Evolutionary conservation across 257 asterid genomes (phyloP).

Genomic region (Verbena officinalis): DNA sequence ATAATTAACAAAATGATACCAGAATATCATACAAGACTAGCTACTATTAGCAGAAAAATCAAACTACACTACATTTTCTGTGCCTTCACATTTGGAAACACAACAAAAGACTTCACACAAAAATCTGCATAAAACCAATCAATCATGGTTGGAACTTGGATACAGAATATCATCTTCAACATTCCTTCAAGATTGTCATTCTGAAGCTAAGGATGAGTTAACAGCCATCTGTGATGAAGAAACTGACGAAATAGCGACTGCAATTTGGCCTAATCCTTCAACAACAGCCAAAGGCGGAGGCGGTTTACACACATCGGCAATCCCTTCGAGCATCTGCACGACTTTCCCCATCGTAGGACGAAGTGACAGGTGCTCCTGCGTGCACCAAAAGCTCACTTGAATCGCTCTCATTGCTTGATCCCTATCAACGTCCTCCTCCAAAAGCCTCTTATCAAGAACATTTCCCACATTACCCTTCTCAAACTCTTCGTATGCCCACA

Average conservation of each 20-base stretch:
- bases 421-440: slow-evolving; percentile 47
- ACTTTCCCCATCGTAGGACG: slow-evolving; percentile 78
- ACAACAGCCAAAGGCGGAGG: slow-evolving; percentile 49
- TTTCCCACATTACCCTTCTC: slow-evolving; percentile 57
- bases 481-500: slow-evolving; percentile 76
- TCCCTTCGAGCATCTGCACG: slow-evolving; percentile 81
- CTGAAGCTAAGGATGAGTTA: slow-evolving; percentile 35
- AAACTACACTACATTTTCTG: background rate
- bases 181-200: background rate
- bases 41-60: background rate
- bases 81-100: background rate
- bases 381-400: slow-evolving; percentile 80
- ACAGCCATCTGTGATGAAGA: slow-evolving; percentile 46
- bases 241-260: slow-evolving; percentile 31
- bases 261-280: slow-evolving; percentile 41
- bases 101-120: background rate
- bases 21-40: background rate
- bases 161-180: too few species aligned
- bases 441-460: slow-evolving; percentile 52
- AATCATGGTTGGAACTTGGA: too few species aligned
- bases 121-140: too few species aligned
- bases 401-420: slow-evolving; percentile 52
- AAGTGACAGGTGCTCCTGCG: slow-evolving; percentile 71
- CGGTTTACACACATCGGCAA: slow-evolving; percentile 50
- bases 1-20: background rate